These are phyloP conservation scores for Dovyalis caffra DNA, from an alignment of 345 rosid species.

Conservation along the genomic window DNA sequence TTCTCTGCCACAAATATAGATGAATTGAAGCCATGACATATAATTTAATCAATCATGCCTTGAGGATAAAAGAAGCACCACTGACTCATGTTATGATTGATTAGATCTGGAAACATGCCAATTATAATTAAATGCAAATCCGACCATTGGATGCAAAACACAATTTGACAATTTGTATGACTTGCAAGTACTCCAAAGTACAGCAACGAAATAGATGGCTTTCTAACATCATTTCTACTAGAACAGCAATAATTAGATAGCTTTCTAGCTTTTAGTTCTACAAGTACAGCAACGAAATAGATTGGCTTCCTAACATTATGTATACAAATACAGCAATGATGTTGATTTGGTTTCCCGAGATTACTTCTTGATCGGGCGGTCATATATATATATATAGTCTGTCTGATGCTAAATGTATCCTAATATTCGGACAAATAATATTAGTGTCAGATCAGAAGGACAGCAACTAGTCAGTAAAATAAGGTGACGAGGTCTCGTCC, in stretches of 20 bases:
- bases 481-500: not conserved
- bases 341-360: not conserved
- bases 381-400: slow-evolving; percentile 14
- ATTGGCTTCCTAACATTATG: not conserved
- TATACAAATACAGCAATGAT: not conserved
- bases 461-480: slow-evolving; percentile 2
- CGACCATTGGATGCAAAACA: not conserved
- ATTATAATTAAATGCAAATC: slow-evolving; percentile 20
- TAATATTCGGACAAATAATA: slow-evolving; percentile 17
- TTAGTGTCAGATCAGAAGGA: slow-evolving; percentile 25
- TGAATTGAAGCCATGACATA: too few species aligned
- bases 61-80: not conserved
- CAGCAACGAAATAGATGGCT: not conserved
- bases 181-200: not conserved
- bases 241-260: slow-evolving; percentile 10
- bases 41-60: too few species aligned
- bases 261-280: not conserved
- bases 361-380: not conserved
- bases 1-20: not conserved
- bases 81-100: not conserved
- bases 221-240: slow-evolving; percentile 1
- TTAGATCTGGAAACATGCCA: slow-evolving; percentile 17
- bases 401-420: slow-evolving; percentile 23
- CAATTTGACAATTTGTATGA: not conserved
- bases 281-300: not conserved